Conservation (phyloP, 2,329 filamentous ascomycete species). For the Exophiala aquamarina region DNA sequence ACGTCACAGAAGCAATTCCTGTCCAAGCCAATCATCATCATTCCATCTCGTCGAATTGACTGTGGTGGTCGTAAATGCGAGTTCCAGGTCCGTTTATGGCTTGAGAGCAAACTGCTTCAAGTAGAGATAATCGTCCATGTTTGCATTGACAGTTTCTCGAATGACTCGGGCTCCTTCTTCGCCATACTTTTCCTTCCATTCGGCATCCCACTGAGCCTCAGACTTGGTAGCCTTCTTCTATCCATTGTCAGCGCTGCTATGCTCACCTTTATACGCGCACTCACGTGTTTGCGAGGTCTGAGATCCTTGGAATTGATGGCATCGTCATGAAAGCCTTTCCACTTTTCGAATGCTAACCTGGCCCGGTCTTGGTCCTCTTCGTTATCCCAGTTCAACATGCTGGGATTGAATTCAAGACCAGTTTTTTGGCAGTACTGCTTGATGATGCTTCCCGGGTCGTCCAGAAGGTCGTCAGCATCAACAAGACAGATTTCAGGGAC, state of each 20-base stretch:
- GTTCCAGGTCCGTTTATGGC: slow-evolving; percentile 33
- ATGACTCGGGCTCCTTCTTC: slow-evolving; percentile 60
- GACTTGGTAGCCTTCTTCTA: slow-evolving; percentile 38
- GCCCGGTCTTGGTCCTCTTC: slow-evolving; percentile 70
- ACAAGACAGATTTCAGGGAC: slow-evolving; percentile 71
- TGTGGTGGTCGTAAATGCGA: too few species aligned
- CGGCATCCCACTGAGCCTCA: slow-evolving; percentile 57
- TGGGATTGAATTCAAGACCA: slow-evolving; percentile 70
- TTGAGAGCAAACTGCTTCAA: slow-evolving; percentile 66
- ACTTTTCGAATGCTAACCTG: slow-evolving; percentile 82
- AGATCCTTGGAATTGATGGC: slow-evolving; percentile 79
- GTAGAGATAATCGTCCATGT: slow-evolving; percentile 63
- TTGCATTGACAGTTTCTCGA: slow-evolving; percentile 57
- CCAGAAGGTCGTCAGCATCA: slow-evolving; percentile 91
- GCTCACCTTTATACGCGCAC: slow-evolving; percentile 17
- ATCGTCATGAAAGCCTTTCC: slow-evolving; percentile 96
- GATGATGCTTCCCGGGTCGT: slow-evolving; percentile 75
- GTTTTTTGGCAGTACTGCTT: slow-evolving; percentile 78
- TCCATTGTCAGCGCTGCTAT: slow-evolving; percentile 27
- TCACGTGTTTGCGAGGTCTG: slow-evolving; percentile 56
- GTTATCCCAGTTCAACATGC: slow-evolving; percentile 84
- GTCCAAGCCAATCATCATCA: not conserved
- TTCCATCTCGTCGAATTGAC: not conserved
- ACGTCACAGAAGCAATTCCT: too few species aligned
- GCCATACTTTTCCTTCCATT: slow-evolving; percentile 63